phyloP scores from a whole-genome alignment of 192 early-diverging fungal species.

The Paraglomus occultum region DNA sequence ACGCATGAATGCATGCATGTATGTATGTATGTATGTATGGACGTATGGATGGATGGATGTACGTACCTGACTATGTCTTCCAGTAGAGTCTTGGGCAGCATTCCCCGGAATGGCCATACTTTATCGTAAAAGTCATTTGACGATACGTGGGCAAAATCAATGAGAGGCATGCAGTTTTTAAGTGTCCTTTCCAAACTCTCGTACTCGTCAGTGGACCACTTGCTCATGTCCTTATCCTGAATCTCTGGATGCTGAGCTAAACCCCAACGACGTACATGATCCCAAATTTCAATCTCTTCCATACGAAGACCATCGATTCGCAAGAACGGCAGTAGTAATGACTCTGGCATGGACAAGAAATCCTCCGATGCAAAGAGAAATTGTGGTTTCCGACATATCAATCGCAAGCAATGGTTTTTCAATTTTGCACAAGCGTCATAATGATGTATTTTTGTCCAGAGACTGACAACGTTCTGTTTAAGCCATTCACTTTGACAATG shows the following conservation, averaged over 20 bases:
- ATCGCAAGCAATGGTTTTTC: constrained; percentile 16
- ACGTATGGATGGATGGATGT: too few relatives aligned
- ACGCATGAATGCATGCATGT: too few relatives aligned
- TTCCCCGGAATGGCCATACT: constrained; percentile 14
- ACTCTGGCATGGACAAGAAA: constrained; percentile 6
- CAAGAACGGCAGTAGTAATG: constrained; percentile 17
- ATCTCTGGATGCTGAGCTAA: neutral
- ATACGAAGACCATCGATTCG: constrained; percentile 19
- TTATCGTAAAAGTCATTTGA: constrained; percentile 24
- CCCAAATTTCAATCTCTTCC: constrained; percentile 22
- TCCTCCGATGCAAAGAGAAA: constrained; percentile 11
- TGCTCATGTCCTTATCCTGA: neutral
- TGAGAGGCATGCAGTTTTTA: constrained; percentile 12
- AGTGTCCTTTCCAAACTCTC: neutral
- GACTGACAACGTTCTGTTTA: constrained; percentile 3
- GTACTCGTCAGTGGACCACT: constrained; percentile 11
- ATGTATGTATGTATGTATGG: too few relatives aligned
- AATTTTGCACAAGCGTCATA: constrained; percentile 21
- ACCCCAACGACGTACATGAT: constrained; percentile 9
- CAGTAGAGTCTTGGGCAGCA: neutral
- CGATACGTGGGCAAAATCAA: constrained; percentile 14
- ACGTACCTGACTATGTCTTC: constrained; percentile 15
- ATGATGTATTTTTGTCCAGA: constrained; percentile 20
- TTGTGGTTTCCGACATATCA: constrained; percentile 13
- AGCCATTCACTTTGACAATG: constrained; percentile 8